Percentiles rank a stretch among this genome's conserved stretches.
These are phyloP conservation scores for Zygotorulaspora mrakii DNA, from an alignment of 1,139 yeast genomes.

Conservation along the genomic window DNA sequence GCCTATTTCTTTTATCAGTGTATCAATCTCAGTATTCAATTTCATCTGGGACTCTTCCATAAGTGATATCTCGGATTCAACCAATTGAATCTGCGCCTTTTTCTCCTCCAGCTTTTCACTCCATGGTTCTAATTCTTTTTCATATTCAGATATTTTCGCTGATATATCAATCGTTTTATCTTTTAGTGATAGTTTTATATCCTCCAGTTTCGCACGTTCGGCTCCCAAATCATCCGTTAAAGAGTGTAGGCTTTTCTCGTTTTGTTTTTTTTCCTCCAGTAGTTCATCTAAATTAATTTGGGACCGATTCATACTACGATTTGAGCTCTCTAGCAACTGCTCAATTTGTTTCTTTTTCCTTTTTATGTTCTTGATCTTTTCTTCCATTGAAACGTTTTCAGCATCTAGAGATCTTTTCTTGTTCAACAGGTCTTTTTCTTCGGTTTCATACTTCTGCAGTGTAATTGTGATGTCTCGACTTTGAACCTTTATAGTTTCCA, in stretches of 20 bases:
- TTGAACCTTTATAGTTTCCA: conserved; percentile 36
- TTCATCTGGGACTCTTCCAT: conserved; percentile 41
- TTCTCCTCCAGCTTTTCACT: conserved; percentile 62
- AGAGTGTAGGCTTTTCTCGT: conserved; percentile 40
- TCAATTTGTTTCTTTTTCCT: conserved; percentile 59
- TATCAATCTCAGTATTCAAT: conserved; percentile 46
- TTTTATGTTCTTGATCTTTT: conserved; percentile 62
- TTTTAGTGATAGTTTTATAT: conserved; percentile 62
- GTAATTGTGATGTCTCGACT: conserved; percentile 38
- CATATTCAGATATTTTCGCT: conserved; percentile 45
- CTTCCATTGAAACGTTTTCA: conserved; percentile 66
- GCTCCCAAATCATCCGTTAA: conserved; percentile 45
- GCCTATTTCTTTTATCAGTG: conserved; percentile 46
- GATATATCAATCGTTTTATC: conserved; percentile 49
- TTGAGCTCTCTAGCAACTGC: conserved; percentile 44
- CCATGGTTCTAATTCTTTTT: conserved; percentile 80
- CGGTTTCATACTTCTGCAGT: conserved; percentile 40
- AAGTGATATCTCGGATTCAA: conserved; percentile 62
- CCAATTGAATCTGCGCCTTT: conserved; percentile 61
- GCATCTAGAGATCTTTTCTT: conserved; percentile 34
- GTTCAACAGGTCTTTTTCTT: conserved; percentile 38
- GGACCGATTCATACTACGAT: conserved; percentile 42
- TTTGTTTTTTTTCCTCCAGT: conserved; percentile 43
- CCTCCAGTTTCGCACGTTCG: conserved; percentile 57
- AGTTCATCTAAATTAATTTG: conserved; percentile 47